Conservation (phyloP, 2,329 filamentous ascomycete genomes). For the Beauveria rudraprayagi region DNA sequence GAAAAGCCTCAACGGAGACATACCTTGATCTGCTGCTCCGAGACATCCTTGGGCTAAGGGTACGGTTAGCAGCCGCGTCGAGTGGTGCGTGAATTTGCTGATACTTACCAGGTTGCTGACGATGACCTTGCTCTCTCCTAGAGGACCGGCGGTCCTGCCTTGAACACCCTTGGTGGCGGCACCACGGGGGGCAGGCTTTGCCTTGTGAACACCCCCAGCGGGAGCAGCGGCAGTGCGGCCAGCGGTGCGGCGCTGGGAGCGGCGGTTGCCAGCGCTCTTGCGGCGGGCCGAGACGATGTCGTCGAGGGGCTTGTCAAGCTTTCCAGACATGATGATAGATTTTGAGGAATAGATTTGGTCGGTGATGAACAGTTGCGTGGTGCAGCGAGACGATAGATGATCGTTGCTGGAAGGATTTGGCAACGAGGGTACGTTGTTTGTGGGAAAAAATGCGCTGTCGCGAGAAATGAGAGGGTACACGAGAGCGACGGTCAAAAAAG, state of each 20-base stretch:
- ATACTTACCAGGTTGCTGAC: conserved; percentile 90
- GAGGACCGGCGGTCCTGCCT: conserved; percentile 51
- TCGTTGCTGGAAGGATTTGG: conserved; percentile 11
- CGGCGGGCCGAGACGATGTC: conserved; percentile 83
- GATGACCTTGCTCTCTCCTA: conserved; percentile 88
- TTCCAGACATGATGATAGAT: conserved; percentile 68
- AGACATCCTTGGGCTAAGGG: conserved; percentile 82
- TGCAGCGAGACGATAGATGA: conserved; percentile 28
- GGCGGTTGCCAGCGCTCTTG: conserved; percentile 47
- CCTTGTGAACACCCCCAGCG: conserved; percentile 81
- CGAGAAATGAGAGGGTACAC: not conserved
- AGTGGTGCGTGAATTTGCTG: not conserved
- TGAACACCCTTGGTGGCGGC: conserved; percentile 53
- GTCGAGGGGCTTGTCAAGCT: conserved; percentile 94
- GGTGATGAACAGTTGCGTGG: conserved; percentile 19
- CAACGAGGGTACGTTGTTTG: not conserved
- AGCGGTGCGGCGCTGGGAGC: conserved; percentile 40
- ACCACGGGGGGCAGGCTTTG: conserved; percentile 53
- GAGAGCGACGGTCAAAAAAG: not conserved
- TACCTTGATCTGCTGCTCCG: conserved; percentile 99
- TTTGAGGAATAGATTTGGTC: not conserved
- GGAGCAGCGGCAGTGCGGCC: conserved; percentile 56
- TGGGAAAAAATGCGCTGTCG: conserved; percentile 10
- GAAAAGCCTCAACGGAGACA: conserved; percentile 80
- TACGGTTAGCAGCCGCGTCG: conserved; percentile 36